Percentiles rank a stretch among this genome's conserved stretches.
phyloP scores from a whole-genome alignment of 2,329 filamentous ascomycete genomes.

The Claviceps lovelessii region DNA sequence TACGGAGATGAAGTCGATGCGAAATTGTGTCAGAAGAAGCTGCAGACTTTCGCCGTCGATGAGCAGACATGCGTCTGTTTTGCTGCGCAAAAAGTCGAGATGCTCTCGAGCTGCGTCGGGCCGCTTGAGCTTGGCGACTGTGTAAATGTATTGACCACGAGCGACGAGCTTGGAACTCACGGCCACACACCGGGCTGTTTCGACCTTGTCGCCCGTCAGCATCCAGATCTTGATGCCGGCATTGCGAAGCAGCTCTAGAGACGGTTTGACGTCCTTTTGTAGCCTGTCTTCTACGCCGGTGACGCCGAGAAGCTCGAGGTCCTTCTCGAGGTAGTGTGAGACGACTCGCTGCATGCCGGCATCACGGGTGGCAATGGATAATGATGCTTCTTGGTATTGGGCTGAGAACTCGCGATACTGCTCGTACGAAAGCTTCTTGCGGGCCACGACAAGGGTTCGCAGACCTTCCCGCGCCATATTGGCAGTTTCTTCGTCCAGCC shows the following conservation, averaged over 20 bases:
- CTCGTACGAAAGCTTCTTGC: constrained; percentile 64
- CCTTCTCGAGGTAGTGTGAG: constrained; percentile 66
- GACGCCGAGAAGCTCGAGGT: constrained; percentile 87
- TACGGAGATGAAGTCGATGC: constrained; percentile 71
- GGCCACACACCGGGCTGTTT: constrained; percentile 91
- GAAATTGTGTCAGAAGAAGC: constrained; percentile 70
- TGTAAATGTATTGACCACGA: constrained; percentile 90
- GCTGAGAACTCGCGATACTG: constrained; percentile 70
- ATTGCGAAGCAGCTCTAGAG: constrained; percentile 84
- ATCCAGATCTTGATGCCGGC: constrained; percentile 99
- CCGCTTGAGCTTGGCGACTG: constrained; percentile 69
- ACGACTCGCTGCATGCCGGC: constrained; percentile 68
- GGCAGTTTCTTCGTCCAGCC: constrained; percentile 97
- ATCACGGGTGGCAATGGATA: constrained; percentile 70
- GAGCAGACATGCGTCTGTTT: constrained; percentile 73
- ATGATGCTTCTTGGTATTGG: constrained; percentile 63
- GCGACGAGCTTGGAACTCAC: constrained; percentile 89
- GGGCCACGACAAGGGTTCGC: constrained; percentile 85
- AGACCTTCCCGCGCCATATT: constrained; percentile 98
- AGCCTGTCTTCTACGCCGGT: constrained; percentile 96
- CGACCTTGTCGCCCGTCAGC: constrained; percentile 96
- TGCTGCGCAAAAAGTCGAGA: constrained; percentile 75
- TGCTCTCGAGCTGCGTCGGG: constrained; percentile 78
- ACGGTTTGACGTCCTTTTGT: constrained; percentile 89
- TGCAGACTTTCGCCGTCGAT: constrained; percentile 88